Evolutionary conservation across 768 basidiomycete genomes (phyloP).

Genomic region (Tulasnella sp.): DNA sequence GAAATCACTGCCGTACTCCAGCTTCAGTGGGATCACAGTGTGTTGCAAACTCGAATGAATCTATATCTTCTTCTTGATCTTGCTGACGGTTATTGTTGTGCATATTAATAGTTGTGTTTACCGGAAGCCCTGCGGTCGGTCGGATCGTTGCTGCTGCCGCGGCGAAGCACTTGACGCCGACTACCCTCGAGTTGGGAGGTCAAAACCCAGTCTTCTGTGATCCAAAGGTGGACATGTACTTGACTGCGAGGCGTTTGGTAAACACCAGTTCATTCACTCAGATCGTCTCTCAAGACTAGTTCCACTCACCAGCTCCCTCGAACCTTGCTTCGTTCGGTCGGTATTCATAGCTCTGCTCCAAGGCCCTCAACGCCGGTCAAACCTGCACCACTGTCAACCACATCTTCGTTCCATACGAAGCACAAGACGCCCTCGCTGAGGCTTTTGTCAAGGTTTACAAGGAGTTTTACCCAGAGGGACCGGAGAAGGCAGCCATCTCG

Average conservation of each 20-base stretch:
- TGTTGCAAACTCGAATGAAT: constrained; percentile 13
- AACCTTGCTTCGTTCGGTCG: background rate
- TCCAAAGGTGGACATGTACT: constrained; percentile 54
- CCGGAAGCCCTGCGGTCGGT: constrained; percentile 48
- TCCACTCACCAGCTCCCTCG: too few relatives aligned
- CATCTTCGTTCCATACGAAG: constrained; percentile 37
- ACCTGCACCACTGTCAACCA: constrained; percentile 62
- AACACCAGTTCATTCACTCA: background rate
- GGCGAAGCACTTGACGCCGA: constrained; percentile 64
- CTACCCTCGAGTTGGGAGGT: constrained; percentile 33
- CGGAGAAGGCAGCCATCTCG: constrained; percentile 39
- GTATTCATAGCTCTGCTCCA: constrained; percentile 59
- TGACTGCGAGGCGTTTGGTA: constrained; percentile 54
- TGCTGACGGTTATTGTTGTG: background rate
- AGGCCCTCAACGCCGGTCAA: constrained; percentile 64
- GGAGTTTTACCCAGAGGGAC: constrained; percentile 47
- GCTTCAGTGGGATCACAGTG: constrained; percentile 58
- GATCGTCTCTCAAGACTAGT: too few relatives aligned
- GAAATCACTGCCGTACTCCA: constrained; percentile 62
- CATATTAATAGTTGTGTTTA: constrained; percentile 32
- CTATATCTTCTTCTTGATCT: constrained; percentile 33
- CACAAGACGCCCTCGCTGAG: constrained; percentile 36
- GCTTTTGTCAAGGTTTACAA: constrained; percentile 41
- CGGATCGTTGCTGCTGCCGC: constrained; percentile 64
- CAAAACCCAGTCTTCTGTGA: constrained; percentile 73